Evolutionary conservation across 192 early-diverging fungal species (phyloP), one percentile per base, ranked within the genome.

Genomic region (Coemansia reversa): DNA sequence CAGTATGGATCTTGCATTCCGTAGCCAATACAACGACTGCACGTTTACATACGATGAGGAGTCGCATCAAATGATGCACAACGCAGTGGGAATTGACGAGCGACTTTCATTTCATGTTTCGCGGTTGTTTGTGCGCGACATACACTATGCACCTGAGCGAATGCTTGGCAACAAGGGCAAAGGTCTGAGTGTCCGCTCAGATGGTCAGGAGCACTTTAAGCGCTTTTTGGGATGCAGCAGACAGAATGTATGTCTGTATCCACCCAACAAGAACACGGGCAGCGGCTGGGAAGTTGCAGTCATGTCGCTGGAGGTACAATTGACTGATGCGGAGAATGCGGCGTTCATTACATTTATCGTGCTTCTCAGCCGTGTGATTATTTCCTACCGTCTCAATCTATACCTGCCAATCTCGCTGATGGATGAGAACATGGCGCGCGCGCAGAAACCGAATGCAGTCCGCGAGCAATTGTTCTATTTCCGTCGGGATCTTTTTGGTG

Each of bases 231-330:
- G 90, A 11, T 98, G 95, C 68, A 98, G 95, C 70, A 93, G 97
- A 84, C 95, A 99, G 81, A 95, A 94, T 5, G 91, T 97, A 81
- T 89, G 97, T n/a, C 93, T 99, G 78, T 97, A 97, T 74, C 94
- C 95, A 18, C 97, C 97, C 20, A 91, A 95, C 51, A 94, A 91
- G 7, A 83, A 85, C 45, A 84, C 90, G 9, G 84, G 86, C 19
- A 94, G 97, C 72, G 97, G 97, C 14, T 99, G 97, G 97, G 85
- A 96, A 61, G 93, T 99, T 25, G 97, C 97, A 82, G 96, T 99
- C 70, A 84, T 95, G 58, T 91, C 92, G 32, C 92, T 96, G 87
- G 97, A 99, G 71, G 85, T 95, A 58, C 97, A 99, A 82, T 68
- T 97, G 48, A 96, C 93, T 1, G 97, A 99, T 59, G 92, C 90